Evolutionary conservation across 108 stramenopile species (phyloP).

Genomic region (Stephanodiscus triporus): DNA sequence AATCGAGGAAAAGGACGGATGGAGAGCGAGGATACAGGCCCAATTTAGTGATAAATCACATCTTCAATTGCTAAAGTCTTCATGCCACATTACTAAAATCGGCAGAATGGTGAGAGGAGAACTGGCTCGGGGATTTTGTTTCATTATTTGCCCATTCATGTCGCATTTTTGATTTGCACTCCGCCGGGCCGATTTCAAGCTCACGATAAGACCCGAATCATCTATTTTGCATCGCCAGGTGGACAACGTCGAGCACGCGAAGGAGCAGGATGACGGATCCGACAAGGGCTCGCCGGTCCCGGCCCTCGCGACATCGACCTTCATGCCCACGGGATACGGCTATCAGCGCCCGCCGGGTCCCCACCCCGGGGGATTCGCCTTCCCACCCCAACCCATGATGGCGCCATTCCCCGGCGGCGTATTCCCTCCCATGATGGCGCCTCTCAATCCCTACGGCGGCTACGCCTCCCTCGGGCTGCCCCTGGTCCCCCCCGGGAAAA

Average conservation of each 20-base stretch:
- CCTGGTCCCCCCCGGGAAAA: neutral
- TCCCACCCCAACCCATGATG: conserved; percentile 14
- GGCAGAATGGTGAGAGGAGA: neutral
- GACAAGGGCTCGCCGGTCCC: neutral
- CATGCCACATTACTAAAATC: too few relatives aligned
- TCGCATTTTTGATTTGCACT: neutral
- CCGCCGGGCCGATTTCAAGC: neutral
- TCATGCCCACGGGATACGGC: conserved; percentile 6
- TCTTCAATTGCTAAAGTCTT: too few relatives aligned
- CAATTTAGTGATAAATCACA: too few relatives aligned
- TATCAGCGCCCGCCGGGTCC: conserved; percentile 3
- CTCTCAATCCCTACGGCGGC: conserved; percentile 4
- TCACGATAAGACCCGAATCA: neutral
- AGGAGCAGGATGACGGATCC: conserved; percentile 4
- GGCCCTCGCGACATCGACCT: neutral
- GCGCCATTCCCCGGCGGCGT: neutral
- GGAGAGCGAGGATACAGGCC: too few relatives aligned
- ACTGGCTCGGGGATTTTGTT: neutral
- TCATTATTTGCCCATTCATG: neutral
- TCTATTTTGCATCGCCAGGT: neutral
- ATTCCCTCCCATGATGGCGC: conserved; percentile 13
- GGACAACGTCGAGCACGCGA: neutral
- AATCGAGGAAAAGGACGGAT: too few relatives aligned
- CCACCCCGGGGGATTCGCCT: neutral
- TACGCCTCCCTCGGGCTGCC: neutral